These are phyloP conservation scores for Acanthamoeba triangularis DNA, from an alignment of 208 protist species.

Conservation along the genomic window DNA sequence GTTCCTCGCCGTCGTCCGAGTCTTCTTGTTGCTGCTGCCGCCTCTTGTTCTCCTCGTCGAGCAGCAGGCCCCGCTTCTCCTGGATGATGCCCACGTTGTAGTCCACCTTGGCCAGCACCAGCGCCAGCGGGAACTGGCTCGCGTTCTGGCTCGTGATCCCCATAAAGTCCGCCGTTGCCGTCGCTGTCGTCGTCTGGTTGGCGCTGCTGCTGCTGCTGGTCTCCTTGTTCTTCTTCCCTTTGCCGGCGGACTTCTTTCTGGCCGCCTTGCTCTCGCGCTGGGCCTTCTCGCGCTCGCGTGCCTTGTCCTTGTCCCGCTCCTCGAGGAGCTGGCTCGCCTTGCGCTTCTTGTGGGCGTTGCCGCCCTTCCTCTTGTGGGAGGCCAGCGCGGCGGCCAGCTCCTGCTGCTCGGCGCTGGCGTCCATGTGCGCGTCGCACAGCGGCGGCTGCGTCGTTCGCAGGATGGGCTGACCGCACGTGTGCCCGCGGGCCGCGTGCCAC, in stretches of 20 bases:
- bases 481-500: neutral
- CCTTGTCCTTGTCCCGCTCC: conserved; percentile 25
- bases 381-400: neutral
- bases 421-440: conserved; percentile 57
- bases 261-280: neutral
- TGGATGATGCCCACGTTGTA: conserved; percentile 61
- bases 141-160: conserved; percentile 38
- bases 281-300: neutral
- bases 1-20: no score
- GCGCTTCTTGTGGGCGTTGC: conserved; percentile 34
- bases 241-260: neutral
- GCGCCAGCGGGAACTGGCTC: neutral
- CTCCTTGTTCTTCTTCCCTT: neutral
- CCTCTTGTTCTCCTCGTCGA: conserved; percentile 41
- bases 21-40: neutral
- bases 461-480: conserved; percentile 5
- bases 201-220: neutral
- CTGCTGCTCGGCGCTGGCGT: neutral
- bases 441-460: conserved; percentile 38
- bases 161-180: neutral
- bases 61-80: neutral
- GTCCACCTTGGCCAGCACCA: conserved; percentile 15
- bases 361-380: neutral
- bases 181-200: neutral
- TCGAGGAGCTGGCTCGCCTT: conserved; percentile 45